These are phyloP conservation scores for Fonticula alba DNA, from an alignment of 78 protist genomes.

Conservation along the genomic window DNA sequence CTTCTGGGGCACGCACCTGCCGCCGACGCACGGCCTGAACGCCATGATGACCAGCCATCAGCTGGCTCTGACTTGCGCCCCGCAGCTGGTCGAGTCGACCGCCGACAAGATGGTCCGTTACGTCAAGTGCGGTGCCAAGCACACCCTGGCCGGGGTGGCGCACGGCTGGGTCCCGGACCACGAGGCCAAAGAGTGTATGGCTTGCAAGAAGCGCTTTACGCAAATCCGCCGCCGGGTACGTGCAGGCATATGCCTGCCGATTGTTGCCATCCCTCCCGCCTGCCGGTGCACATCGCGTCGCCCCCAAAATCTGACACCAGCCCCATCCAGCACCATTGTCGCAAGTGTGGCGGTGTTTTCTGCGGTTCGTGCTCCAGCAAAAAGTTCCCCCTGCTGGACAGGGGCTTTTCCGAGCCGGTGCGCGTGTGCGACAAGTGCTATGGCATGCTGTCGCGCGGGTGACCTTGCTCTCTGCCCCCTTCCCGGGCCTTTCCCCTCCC, in stretches of 20 bases:
- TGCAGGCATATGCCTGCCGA: not conserved
- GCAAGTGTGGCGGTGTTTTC: constrained; percentile 13
- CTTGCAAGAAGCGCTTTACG: constrained; percentile 2
- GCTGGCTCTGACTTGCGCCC: too few relatives aligned
- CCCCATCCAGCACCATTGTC: constrained; percentile 17
- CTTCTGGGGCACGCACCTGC: too few relatives aligned
- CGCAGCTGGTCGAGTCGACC: not conserved
- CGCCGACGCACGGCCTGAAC: not conserved
- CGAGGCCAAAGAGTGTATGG: constrained; percentile 2
- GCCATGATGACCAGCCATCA: too few relatives aligned
- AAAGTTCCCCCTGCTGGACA: not conserved
- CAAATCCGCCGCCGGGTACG: not conserved
- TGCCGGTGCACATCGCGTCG: too few relatives aligned
- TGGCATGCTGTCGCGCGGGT: too few relatives aligned
- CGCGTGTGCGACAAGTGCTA: constrained; percentile 18
- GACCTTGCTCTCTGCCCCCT: too few relatives aligned
- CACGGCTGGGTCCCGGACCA: constrained; percentile 8
- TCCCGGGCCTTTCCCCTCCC: too few relatives aligned
- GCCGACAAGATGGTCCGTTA: not conserved
- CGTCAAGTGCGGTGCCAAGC: not conserved
- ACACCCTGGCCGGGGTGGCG: not conserved
- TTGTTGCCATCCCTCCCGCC: not conserved
- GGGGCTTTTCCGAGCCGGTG: not conserved
- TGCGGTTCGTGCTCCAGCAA: constrained; percentile 13
- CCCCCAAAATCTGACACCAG: too few relatives aligned